Evolutionary conservation across 345 rosid species (phyloP).

Genomic region (Lumnitzera racemosa): DNA sequence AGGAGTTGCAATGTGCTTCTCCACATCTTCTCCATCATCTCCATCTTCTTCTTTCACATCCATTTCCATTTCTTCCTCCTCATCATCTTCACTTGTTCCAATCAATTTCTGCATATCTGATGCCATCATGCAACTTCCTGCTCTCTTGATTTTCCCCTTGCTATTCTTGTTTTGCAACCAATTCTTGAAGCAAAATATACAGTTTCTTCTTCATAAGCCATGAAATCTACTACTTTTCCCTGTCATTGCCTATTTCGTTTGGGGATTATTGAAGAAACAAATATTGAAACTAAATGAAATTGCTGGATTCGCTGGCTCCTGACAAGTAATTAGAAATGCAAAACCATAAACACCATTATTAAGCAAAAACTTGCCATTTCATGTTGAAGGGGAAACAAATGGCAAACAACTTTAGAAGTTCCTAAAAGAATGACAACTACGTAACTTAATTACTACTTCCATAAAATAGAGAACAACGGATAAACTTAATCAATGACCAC

Average conservation of each 20-base stretch:
- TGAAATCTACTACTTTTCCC: conserved; percentile 11
- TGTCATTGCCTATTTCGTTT: neutral
- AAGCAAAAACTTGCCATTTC: too few species aligned
- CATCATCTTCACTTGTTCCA: conserved; percentile 80
- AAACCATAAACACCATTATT: too few species aligned
- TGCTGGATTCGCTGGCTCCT: too few species aligned
- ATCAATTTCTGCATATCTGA: conserved; percentile 73
- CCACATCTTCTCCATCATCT: conserved; percentile 43
- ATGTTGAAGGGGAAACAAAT: too few species aligned
- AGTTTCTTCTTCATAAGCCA: conserved; percentile 9
- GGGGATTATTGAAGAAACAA: neutral
- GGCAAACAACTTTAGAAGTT: too few species aligned
- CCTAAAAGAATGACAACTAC: too few species aligned
- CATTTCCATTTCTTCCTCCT: conserved; percentile 85
- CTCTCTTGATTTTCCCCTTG: neutral
- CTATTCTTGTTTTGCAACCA: neutral
- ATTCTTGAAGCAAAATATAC: neutral
- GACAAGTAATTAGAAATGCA: too few species aligned
- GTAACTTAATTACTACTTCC: too few species aligned
- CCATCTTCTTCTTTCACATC: conserved; percentile 90
- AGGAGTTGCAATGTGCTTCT: conserved; percentile 35
- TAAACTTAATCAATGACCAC: neutral
- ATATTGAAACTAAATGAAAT: too few species aligned
- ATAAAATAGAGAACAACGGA: too few species aligned
- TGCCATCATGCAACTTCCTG: conserved; percentile 40